Evolutionary conservation across 805 yeast species (phyloP).

Genomic region (Saturnispora besseyi): DNA sequence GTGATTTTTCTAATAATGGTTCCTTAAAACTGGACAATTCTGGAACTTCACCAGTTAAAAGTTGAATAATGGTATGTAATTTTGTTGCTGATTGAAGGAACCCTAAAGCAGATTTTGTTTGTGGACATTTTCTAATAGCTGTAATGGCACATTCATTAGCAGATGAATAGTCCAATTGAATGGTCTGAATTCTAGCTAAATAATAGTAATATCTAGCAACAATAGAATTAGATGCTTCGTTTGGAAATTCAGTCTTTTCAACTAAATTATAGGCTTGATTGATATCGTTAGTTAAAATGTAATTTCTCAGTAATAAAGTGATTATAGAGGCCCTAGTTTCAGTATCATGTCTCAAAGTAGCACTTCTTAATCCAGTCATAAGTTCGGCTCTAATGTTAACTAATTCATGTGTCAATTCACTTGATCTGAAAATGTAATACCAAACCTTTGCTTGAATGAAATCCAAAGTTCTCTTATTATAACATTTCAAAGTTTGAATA

Average conservation of each 20-base stretch:
- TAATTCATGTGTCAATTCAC: conserved; percentile 51
- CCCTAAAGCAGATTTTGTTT: conserved; percentile 73
- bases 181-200: conserved; percentile 80
- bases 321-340: conserved; percentile 86
- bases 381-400: conserved; percentile 59
- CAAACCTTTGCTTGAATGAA: conserved; percentile 82
- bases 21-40: conserved; percentile 75
- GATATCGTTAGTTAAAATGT: conserved; percentile 68
- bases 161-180: conserved; percentile 84
- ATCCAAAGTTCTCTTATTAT: conserved; percentile 79
- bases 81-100: conserved; percentile 86
- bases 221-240: conserved; percentile 66
- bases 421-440: conserved; percentile 79
- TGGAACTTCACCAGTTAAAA: conserved; percentile 95
- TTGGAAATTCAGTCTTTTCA: conserved; percentile 83
- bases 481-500: conserved; percentile 45
- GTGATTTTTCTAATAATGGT: conserved; percentile 45
- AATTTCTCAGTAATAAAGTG: conserved; percentile 77
- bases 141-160: conserved; percentile 87
- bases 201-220: conserved; percentile 90
- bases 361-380: conserved; percentile 70
- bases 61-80: conserved; percentile 77
- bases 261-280: conserved; percentile 84
- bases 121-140: conserved; percentile 96
- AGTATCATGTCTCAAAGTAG: conserved; percentile 83